These are phyloP conservation scores for Aspergillus haitiensis DNA, from an alignment of 495 filamentous ascomycete species.

Conservation along the genomic window DNA sequence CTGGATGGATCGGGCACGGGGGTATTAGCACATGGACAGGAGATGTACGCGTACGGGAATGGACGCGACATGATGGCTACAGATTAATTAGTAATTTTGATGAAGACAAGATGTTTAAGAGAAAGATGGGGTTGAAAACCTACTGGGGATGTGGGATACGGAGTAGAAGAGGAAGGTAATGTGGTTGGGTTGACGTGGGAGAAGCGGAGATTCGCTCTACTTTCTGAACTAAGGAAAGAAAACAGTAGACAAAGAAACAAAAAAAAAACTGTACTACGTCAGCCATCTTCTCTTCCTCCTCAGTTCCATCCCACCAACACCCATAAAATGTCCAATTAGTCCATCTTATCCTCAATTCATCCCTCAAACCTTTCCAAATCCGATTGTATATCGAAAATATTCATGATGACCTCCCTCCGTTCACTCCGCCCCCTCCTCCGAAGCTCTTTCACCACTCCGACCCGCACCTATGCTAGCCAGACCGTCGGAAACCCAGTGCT, in stretches of 20 bases:
- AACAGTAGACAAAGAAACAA: neutral
- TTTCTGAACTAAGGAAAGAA: no score
- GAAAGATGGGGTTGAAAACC: no score
- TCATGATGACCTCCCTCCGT: conserved; percentile 11
- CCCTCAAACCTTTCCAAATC: neutral
- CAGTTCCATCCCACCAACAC: no score
- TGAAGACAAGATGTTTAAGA: no score
- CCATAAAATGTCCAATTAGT: no score
- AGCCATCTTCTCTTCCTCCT: no score
- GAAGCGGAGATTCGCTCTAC: neutral
- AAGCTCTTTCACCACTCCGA: conserved; percentile 10
- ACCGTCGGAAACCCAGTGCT: conserved; percentile 71
- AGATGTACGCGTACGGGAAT: conserved; percentile 88
- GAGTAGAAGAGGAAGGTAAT: neutral
- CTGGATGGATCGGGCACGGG: conserved; percentile 42
- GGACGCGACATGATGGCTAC: conserved; percentile 61
- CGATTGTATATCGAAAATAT: neutral
- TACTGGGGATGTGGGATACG: no score
- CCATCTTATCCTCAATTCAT: neutral
- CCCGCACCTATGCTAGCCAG: conserved; percentile 71
- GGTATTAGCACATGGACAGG: conserved; percentile 82
- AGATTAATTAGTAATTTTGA: neutral
- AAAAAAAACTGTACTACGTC: neutral
- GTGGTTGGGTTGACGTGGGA: conserved; percentile 4
- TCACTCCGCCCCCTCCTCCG: conserved; percentile 31